These are phyloP conservation scores for Trichoderma pleuroti DNA, from an alignment of 2,329 filamentous ascomycete genomes.

Conservation along the genomic window DNA sequence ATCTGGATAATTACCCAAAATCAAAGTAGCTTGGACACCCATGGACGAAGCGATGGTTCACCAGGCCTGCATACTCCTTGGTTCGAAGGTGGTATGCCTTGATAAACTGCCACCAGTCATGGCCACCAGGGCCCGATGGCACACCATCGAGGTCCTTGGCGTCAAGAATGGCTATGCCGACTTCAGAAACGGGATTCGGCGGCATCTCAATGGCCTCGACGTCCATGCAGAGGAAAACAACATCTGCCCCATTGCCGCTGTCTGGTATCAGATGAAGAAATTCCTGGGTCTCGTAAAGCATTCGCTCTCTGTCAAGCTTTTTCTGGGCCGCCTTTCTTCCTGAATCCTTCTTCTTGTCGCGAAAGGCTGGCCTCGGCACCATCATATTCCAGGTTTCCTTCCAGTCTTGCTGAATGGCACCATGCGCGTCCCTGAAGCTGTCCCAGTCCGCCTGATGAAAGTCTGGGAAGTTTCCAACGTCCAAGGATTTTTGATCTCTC, in stretches of 20 bases:
- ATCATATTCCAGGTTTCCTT: slow-evolving; percentile 22
- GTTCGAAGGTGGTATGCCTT: slow-evolving; percentile 73
- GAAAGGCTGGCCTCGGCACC: slow-evolving; percentile 22
- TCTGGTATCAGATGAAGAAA: slow-evolving; percentile 60
- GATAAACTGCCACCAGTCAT: slow-evolving; percentile 66
- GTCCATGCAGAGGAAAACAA: slow-evolving; percentile 74
- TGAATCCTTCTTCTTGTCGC: slow-evolving; percentile 38
- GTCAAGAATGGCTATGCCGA: slow-evolving; percentile 81
- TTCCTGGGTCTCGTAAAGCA: slow-evolving; percentile 62
- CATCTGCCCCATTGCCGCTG: slow-evolving; percentile 17
- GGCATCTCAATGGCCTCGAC: slow-evolving; percentile 74
- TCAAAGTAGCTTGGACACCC: slow-evolving; percentile 73
- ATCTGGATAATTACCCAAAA: slow-evolving; percentile 61
- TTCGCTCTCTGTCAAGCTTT: slow-evolving; percentile 49
- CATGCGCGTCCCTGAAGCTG: slow-evolving; percentile 23
- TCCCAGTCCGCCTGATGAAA: slow-evolving; percentile 35
- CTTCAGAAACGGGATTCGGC: slow-evolving; percentile 69
- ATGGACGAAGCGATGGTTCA: slow-evolving; percentile 64
- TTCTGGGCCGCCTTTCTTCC: slow-evolving; percentile 47
- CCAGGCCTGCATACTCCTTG: slow-evolving; percentile 60
- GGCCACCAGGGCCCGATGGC: slow-evolving; percentile 58
- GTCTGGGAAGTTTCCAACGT: slow-evolving; percentile 36
- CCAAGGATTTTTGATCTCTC: slow-evolving; percentile 36
- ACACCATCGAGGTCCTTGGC: slow-evolving; percentile 52
- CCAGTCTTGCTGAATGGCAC: slow-evolving; percentile 7